Conservation (phyloP, 208 protist genomes). For the Vickermania spadyakhi region DNA sequence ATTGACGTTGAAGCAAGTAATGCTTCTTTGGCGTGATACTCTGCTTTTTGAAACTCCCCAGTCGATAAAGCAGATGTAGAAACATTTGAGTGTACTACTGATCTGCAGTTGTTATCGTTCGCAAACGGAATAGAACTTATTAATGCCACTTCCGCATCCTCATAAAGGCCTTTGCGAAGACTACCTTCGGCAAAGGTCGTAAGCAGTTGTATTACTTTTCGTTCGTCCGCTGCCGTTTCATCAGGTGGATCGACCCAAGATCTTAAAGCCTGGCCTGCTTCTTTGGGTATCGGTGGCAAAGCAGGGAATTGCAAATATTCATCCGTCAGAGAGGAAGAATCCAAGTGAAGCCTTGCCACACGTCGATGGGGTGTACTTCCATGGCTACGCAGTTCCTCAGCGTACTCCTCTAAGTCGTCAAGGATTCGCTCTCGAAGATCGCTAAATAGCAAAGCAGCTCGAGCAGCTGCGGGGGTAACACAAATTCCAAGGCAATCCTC, state of each 20-base stretch:
- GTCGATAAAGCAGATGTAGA: slow-evolving; percentile 34
- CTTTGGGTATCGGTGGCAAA: too few relatives aligned
- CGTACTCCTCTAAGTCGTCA: slow-evolving; percentile 77
- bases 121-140: slow-evolving; percentile 44
- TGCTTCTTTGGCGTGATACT: slow-evolving; percentile 71
- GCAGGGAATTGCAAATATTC: too few relatives aligned
- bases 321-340: too few relatives aligned
- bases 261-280: too few relatives aligned
- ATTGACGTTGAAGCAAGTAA: slow-evolving; percentile 25
- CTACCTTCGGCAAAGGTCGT: slow-evolving; percentile 75
- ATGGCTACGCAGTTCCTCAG: slow-evolving; percentile 16
- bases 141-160: slow-evolving; percentile 44
- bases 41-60: slow-evolving; percentile 62
- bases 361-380: slow-evolving; percentile 78
- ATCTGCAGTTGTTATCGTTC: slow-evolving; percentile 44
- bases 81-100: slow-evolving; percentile 59
- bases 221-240: slow-evolving; percentile 54
- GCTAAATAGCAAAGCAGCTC: slow-evolving; percentile 26
- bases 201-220: slow-evolving; percentile 58
- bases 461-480: slow-evolving; percentile 45
- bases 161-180: slow-evolving; percentile 24
- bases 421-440: slow-evolving; percentile 38
- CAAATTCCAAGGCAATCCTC: slow-evolving; percentile 44
- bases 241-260: slow-evolving; percentile 34
- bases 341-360: slow-evolving; percentile 28